Evolutionary conservation across 768 basidiomycete genomes (phyloP).

Genomic region (Lactarius hatsudake): DNA sequence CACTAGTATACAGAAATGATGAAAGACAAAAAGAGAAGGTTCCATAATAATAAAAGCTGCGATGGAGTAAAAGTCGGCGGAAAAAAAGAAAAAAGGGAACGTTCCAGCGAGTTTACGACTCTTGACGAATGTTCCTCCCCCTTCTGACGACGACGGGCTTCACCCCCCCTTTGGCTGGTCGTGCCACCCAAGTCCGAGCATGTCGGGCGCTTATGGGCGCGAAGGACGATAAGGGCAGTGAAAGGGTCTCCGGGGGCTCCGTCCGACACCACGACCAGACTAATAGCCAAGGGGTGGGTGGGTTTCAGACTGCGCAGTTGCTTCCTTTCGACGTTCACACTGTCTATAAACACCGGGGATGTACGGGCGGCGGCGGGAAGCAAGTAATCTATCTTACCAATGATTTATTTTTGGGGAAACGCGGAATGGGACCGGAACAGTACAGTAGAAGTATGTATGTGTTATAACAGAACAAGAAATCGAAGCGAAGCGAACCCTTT

Average conservation of each 20-base stretch:
- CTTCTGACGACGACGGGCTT: conserved; percentile 7
- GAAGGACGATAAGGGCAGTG: not conserved
- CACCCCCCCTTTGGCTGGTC: not conserved
- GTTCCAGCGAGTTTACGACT: conserved; percentile 11
- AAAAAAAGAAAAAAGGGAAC: conserved; percentile 7
- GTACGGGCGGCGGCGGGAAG: not conserved
- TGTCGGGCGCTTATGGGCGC: conserved; percentile 16
- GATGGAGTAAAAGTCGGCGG: not conserved
- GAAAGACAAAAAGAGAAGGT: not conserved
- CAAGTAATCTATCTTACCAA: not conserved
- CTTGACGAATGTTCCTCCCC: conserved; percentile 17
- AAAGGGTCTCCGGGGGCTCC: conserved; percentile 10
- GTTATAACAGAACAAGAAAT: not conserved
- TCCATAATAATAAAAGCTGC: conserved; percentile 11
- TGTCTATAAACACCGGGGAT: not conserved
- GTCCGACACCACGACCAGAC: too few species aligned
- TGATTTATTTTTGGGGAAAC: not conserved
- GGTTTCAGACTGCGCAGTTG: not conserved
- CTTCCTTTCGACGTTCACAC: not conserved
- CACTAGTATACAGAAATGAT: not conserved
- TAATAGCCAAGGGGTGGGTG: not conserved
- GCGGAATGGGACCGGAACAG: conserved; percentile 23
- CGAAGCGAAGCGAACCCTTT: not conserved
- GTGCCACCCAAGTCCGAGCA: conserved; percentile 14
- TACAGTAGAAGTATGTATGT: not conserved